A percentile compares a stretch with the other conserved stretches of the same genome.
phyloP scores from a whole-genome alignment of 2,329 filamentous ascomycete genomes.

The Phyllosticta citrichinensis region DNA sequence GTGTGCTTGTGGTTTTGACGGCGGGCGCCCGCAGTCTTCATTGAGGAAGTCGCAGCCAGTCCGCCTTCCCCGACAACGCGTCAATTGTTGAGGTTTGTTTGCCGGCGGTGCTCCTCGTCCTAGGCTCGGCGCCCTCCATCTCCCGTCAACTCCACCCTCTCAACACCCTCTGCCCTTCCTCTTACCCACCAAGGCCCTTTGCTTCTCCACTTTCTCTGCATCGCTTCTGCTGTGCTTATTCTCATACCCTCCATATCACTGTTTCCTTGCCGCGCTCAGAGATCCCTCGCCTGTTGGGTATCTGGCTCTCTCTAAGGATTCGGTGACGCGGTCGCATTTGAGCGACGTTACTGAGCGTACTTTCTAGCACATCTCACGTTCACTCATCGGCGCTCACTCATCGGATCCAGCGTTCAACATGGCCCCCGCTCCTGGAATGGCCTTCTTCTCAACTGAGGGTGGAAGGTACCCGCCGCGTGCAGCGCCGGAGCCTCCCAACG shows the following conservation, averaged over 20 bases:
- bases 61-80: background rate
- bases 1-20: background rate
- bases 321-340: background rate
- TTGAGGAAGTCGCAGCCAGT: background rate
- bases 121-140: background rate
- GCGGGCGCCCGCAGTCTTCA: background rate
- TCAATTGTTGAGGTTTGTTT: background rate
- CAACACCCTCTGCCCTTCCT: background rate
- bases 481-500: conserved; percentile 11
- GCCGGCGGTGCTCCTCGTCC: background rate
- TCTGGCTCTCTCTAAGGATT: no score
- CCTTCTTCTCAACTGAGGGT: conserved; percentile 3
- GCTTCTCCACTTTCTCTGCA: background rate
- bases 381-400: background rate
- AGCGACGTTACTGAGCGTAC: background rate
- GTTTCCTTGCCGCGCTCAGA: background rate
- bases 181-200: background rate
- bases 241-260: background rate
- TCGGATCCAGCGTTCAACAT: background rate
- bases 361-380: background rate
- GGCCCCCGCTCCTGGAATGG: background rate
- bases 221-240: background rate
- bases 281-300: background rate
- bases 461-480: background rate
- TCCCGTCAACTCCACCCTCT: background rate